Base-by-base conservation (phyloP, 495 filamentous ascomycete genomes). In the Neurospora cerealis region DNA sequence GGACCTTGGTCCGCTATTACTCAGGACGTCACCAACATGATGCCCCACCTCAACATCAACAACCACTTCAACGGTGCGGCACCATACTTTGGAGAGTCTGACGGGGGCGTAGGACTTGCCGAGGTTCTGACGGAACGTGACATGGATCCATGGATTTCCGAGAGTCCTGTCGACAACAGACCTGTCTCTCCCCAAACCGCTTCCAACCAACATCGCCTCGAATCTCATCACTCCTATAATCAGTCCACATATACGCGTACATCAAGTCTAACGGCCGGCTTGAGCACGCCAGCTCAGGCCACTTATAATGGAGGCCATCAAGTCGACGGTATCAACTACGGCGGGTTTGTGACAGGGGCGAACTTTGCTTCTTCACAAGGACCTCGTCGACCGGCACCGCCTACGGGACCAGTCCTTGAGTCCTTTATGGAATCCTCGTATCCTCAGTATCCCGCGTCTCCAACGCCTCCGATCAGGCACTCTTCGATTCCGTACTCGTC, bases 91-190 rank as follows among this genome's bases (percentile, higher is more conserved):
- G 79, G 75, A 9, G 46, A 76, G 39, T 82, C 80, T 5, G 80
- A 82, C 60, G 80, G 80, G 28, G 80, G 80, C 15, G 78, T 78
- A 17, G 75, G 78, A 40, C 76, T 80, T n/a, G 80, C 80, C 66
- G 78, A 80, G 62, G 75, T 78, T 10, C 71, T 82, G 7, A 78
- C 77, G 0, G 80, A 81, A 32, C 75, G 75, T 37, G 71, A 79
- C 70, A 42, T 69, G 8, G 75, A 44, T 24, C 76, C 74, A 11
- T 32, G 72, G 72, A 28, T 34, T 34, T 8, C 37, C 5, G 71
- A 34, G 10, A 72, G 69, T 37, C 69, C 69, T 62, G 69, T 21
- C 11, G 36, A 17, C 21, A 60, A 28, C 28, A 66, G 28, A 34
- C 54, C 24, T 19, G 54, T 36, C 32, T 66, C 54, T 66, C 28